Percentiles rank a stretch among this genome's conserved stretches.
phyloP scores from a whole-genome alignment of 2,329 filamentous ascomycete species.

The Colletotrichum viniferum region DNA sequence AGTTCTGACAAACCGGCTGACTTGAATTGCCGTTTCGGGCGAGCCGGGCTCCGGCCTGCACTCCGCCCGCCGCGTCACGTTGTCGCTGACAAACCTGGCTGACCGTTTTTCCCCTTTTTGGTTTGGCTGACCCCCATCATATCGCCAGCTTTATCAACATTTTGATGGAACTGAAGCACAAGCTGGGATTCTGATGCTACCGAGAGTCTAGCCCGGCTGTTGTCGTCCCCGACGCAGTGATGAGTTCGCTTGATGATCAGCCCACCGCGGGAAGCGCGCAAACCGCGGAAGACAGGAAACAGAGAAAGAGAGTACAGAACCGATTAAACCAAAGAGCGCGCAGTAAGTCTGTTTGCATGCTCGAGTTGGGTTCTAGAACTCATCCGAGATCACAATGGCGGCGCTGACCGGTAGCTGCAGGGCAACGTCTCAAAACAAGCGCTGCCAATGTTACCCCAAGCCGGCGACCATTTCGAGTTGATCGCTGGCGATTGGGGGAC shows the following conservation, averaged over 20 bases:
- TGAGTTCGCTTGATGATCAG: background rate
- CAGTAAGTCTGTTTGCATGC: background rate
- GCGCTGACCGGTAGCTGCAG: background rate
- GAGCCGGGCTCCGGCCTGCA: background rate
- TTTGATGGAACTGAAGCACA: background rate
- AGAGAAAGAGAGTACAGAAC: constrained; percentile 12
- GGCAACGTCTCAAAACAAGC: background rate
- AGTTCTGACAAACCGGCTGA: background rate
- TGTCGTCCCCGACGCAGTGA: background rate
- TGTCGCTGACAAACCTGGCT: background rate
- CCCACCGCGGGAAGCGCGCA: background rate
- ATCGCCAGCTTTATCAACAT: background rate
- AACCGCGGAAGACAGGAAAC: background rate
- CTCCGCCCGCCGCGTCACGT: background rate
- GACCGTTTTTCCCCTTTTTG: background rate
- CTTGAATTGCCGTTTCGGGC: background rate
- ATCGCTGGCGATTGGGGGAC: constrained; percentile 4
- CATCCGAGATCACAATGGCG: background rate
- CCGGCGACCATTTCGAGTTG: background rate
- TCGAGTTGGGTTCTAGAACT: too few species aligned
- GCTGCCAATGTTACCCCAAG: background rate
- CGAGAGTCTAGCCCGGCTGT: background rate
- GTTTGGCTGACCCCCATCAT: background rate
- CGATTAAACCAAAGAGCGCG: constrained; percentile 17
- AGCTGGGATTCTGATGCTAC: background rate